A percentile compares a stretch with the other conserved stretches of the same genome.
Conservation (phyloP, 331 rosid genomes). For the Ulmus americana region DNA sequence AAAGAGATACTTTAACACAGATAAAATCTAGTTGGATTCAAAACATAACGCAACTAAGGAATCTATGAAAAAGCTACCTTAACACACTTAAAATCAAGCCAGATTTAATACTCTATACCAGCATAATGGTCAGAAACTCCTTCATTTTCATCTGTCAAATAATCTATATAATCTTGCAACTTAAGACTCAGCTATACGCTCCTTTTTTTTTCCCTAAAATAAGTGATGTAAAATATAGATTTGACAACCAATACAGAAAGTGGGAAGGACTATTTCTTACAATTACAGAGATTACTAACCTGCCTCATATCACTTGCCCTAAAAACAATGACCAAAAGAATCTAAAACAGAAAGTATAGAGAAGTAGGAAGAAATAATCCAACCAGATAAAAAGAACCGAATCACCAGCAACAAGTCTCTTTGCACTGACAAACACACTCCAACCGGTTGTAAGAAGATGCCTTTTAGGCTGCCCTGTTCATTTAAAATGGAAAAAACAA, state of each 20-base stretch:
- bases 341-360: slow-evolving; percentile 3
- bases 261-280: not conserved
- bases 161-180: not conserved
- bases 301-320: not conserved
- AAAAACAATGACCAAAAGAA: not conserved
- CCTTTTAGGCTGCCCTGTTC: slow-evolving; percentile 57
- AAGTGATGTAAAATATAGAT: not conserved
- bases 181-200: not conserved
- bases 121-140: too few species aligned
- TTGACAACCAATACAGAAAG: not conserved
- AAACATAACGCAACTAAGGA: not conserved
- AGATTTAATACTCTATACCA: not conserved
- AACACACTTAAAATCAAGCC: not conserved
- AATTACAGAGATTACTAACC: not conserved
- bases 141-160: not conserved
- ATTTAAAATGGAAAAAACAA: slow-evolving; percentile 1
- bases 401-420: slow-evolving; percentile 75
- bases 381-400: slow-evolving; percentile 64
- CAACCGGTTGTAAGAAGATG: slow-evolving; percentile 69
- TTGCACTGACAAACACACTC: slow-evolving; percentile 71
- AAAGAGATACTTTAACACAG: not conserved
- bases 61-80: not conserved
- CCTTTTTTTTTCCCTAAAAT: not conserved
- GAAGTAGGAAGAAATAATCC: slow-evolving; percentile 4
- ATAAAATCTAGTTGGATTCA: not conserved